Percentiles rank a stretch among this genome's conserved stretches.
Conservation (phyloP, 305 asterid species). For the Fraxinus platypoda region DNA sequence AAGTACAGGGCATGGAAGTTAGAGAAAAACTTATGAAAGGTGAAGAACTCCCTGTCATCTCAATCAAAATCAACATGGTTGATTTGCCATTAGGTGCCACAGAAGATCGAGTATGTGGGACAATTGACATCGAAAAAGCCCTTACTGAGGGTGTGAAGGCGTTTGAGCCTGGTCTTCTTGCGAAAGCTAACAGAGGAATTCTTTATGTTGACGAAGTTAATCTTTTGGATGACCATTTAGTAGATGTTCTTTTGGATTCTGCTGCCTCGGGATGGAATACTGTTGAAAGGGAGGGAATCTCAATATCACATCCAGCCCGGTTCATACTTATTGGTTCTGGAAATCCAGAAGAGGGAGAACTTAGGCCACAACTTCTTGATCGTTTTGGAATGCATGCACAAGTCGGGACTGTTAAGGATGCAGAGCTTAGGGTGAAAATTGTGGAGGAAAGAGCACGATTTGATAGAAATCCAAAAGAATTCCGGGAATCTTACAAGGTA, state of each 20-base stretch:
- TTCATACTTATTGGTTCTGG: conserved; percentile 95
- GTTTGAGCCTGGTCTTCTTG: conserved; percentile 92
- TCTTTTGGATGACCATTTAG: conserved; percentile 91
- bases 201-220: conserved; percentile 96
- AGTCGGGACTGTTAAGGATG: conserved; percentile 89
- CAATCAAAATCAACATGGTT: conserved; percentile 84
- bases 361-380: conserved; percentile 96
- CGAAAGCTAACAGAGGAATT: conserved; percentile 90
- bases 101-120: conserved; percentile 92
- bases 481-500: conserved; percentile 58
- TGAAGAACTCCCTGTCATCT: conserved; percentile 47
- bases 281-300: conserved; percentile 91
- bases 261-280: conserved; percentile 98
- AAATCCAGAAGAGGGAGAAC: conserved; percentile 97
- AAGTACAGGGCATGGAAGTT: conserved; percentile 75
- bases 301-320: conserved; percentile 92
- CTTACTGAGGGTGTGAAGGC: conserved; percentile 96
- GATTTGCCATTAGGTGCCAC: conserved; percentile 95
- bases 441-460: conserved; percentile 90
- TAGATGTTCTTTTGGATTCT: conserved; percentile 83
- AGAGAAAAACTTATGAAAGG: conserved; percentile 56
- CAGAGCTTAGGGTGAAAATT: conserved; percentile 88
- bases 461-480: conserved; percentile 76
- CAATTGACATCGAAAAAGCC: conserved; percentile 94
- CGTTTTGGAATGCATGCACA: conserved; percentile 99